These are phyloP conservation scores for Nicotiana obtusifolia DNA, from an alignment of 257 asterid species.

Conservation along the genomic window DNA sequence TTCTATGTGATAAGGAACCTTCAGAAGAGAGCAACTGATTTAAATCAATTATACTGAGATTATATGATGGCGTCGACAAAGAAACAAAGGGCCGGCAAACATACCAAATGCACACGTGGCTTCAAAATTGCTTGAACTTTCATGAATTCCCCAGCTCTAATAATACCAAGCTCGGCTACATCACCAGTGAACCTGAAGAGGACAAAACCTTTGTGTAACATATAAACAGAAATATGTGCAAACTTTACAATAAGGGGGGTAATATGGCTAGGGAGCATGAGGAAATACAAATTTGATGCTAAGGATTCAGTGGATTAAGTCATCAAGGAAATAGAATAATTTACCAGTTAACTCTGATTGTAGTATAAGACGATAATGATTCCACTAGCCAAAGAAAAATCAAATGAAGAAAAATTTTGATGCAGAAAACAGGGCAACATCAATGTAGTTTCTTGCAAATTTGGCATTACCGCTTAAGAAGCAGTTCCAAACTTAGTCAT, in stretches of 20 bases:
- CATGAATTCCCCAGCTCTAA: conserved; percentile 63
- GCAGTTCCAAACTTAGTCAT: conserved; percentile 9
- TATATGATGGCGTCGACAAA: conserved; percentile 5
- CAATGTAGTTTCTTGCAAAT: not conserved
- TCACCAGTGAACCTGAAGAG: conserved; percentile 76
- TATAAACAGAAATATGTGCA: not conserved
- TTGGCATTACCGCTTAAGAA: not conserved
- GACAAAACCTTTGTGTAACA: not conserved
- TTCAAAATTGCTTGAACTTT: conserved; percentile 63
- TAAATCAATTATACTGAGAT: conserved; percentile 10
- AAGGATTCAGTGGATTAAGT: not conserved
- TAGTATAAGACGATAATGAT: not conserved
- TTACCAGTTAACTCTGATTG: not conserved
- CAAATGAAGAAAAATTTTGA: not conserved
- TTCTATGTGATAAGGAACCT: conserved; percentile 96
- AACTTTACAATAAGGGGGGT: not conserved
- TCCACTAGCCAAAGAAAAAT: not conserved
- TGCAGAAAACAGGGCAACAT: not conserved
- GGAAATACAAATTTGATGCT: not conserved
- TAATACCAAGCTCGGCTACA: conserved; percentile 78
- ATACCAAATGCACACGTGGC: conserved; percentile 83
- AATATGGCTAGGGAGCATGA: not conserved
- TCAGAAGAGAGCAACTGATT: conserved; percentile 21
- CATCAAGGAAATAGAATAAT: not conserved
- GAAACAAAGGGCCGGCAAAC: conserved; percentile 10